phyloP scores from a whole-genome alignment of 2,329 filamentous ascomycete species.

The Knufia fluminis region DNA sequence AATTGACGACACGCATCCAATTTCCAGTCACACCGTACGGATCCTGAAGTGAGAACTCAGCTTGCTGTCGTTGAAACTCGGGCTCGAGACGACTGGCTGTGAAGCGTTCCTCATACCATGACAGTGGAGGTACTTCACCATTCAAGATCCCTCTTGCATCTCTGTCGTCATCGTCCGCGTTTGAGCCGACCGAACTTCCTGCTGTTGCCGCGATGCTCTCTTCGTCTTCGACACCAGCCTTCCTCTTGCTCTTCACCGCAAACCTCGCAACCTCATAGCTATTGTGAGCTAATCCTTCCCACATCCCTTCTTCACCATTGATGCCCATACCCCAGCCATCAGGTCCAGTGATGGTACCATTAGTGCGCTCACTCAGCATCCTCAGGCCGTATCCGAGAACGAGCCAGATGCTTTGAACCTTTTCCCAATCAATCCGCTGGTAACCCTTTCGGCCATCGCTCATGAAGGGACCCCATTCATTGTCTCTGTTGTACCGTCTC shows the following conservation, averaged over 20 bases:
- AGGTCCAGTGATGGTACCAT: background rate
- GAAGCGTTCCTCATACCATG: conserved; percentile 21
- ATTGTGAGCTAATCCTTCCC: conserved; percentile 21
- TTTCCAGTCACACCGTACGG: conserved; percentile 63
- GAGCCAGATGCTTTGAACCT: conserved; percentile 64
- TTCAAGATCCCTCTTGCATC: background rate
- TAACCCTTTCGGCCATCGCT: conserved; percentile 53
- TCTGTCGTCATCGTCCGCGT: background rate
- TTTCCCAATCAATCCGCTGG: conserved; percentile 69
- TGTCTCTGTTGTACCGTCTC: conserved; percentile 53
- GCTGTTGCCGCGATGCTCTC: conserved; percentile 26
- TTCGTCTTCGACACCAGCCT: conserved; percentile 19
- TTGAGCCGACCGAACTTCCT: background rate
- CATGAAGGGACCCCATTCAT: conserved; percentile 63
- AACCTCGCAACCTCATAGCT: conserved; percentile 18
- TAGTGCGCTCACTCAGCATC: conserved; percentile 28
- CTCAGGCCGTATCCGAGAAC: conserved; percentile 56
- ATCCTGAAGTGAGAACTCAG: conserved; percentile 38
- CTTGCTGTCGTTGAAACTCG: conserved; percentile 6
- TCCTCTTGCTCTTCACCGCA: background rate
- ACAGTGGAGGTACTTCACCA: conserved; percentile 1
- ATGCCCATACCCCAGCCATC: conserved; percentile 6
- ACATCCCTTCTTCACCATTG: conserved; percentile 11
- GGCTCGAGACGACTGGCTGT: background rate
- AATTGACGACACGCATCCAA: conserved; percentile 54